Base-by-base conservation (phyloP, 2,329 filamentous ascomycete genomes). In the Corniculantispora saksenae region DNA sequence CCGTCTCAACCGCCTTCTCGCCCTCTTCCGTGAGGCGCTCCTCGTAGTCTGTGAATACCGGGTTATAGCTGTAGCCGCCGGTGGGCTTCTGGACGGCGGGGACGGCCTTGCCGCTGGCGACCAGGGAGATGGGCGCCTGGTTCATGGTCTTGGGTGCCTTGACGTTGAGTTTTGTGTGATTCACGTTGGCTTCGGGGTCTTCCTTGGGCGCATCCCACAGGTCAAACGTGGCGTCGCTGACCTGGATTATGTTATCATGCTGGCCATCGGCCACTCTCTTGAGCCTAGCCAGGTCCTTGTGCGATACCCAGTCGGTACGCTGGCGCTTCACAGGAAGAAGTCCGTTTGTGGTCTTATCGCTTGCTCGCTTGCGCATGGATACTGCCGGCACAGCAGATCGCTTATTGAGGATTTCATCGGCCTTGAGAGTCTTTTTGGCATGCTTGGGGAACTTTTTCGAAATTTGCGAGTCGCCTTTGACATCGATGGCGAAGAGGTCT, bases 41-140 rank as follows among this genome's bases (percentile, higher is more conserved):
- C 71, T 94, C 90, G 84, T 96, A 99, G 68, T 97, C 93, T 68
- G 88, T 85, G 71, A 96, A 96, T 7, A 87, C 82, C 0, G 95
- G 95, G 76, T 99, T 99, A 81, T 99, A 99, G 71, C 92, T 97
- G 77, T 90, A 92, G 66, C 92, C 93, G 19, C 90, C 92, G 8
- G 88, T 85, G 1, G 95, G 95, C 72, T 89, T 91, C 67, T 85
- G 83, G 0, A 99, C 91, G 3, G 93, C 89, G 1, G 92, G 91
- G 10, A 97, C 82, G 0, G 85, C 78, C 76, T 94, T 97, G 45
- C 93, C 94, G 73, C 84, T 92, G 51, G 90, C 91, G n/a, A 91
- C 86, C 35, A 98, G 84, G 3, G 94, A 93, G 61, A 97, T 84
- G 3, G 95, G 92, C 47, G 90, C 86, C 65, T 91, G 85, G 71